These are phyloP conservation scores for Pleurotus ostreatus DNA, from an alignment of 768 basidiomycete species.

Conservation along the genomic window DNA sequence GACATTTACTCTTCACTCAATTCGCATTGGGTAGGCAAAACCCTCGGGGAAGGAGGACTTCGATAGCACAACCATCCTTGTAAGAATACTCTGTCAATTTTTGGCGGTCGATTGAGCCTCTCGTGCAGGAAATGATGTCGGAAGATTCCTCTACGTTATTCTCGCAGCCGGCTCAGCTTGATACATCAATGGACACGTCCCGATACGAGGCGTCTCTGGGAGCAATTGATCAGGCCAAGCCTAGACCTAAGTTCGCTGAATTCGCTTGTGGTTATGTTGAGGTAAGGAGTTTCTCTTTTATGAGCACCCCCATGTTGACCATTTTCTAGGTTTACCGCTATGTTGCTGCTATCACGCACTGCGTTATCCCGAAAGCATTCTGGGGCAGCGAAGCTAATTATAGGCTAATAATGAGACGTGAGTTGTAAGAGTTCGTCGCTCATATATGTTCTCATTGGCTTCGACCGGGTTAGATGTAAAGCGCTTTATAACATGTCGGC, in stretches of 20 bases:
- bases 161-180: constrained; percentile 44
- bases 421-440: constrained; percentile 15
- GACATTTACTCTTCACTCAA: no score
- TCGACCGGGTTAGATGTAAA: constrained; percentile 52
- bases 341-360: constrained; percentile 55
- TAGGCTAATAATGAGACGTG: constrained; percentile 53
- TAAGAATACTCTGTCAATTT: constrained; percentile 20
- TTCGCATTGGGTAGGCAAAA: constrained; percentile 28
- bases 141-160: constrained; percentile 54
- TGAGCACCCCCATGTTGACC: background rate
- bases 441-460: background rate
- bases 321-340: constrained; percentile 65
- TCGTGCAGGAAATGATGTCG: constrained; percentile 67
- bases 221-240: constrained; percentile 43
- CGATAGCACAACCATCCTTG: constrained; percentile 65
- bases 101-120: constrained; percentile 1
- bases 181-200: constrained; percentile 51
- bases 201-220: constrained; percentile 41
- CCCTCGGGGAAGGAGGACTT: constrained; percentile 34
- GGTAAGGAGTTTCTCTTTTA: constrained; percentile 31
- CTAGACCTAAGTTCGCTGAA: constrained; percentile 77
- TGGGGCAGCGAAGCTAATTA: constrained; percentile 78
- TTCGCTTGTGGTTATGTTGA: constrained; percentile 65
- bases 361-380: constrained; percentile 68
- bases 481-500: constrained; percentile 66